Evolutionary conservation across 306 rosid genomes (phyloP), one percentile per base, ranked within the genome.

Genomic region (Purshia tridentata): DNA sequence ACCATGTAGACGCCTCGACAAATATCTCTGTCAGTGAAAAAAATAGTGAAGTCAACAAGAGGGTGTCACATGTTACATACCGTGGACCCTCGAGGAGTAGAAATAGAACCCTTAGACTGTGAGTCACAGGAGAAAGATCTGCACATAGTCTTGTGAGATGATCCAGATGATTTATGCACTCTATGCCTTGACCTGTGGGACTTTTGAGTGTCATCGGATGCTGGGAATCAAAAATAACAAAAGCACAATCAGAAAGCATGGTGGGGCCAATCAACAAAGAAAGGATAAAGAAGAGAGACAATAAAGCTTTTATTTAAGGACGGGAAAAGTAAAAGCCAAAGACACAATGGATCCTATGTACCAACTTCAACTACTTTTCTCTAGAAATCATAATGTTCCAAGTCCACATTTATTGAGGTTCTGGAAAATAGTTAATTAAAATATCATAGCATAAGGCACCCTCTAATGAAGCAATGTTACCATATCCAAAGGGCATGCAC

Each of bases 111-210:
- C 80, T 91, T 91, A 3, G 96, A 90, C 61, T 89, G 99, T 15
- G 99, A 91, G 80, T 94, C 96, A 52, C 91, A 82, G 76, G 99
- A 91, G 76, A 89, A 83, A 56, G 96, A 89, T 91, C 97, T 88
- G 88, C 96, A 88, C 83, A 85, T 80, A 49, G 90, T 87, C 90
- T 84, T 91, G 84, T 89, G 91, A 76, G 92, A 91, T 81, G 95
- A 94, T 74, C 92, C 97, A 70, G 86, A 88, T 81, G 95, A 85
- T 78, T 91, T 91, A 65, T 89, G 92, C 77, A 84, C 81, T 80
- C 96, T 91, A 56, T 85, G 91, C 91, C 99, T 86, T 85, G 97
- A 87, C 84, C 88, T 91, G 77, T 91, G 92, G 77, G 90, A 87
- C 84, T 89, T 94, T 72, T 84, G 96, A 59, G 95, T 88, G 81